A percentile compares a stretch with the other conserved stretches of the same genome.
These are phyloP conservation scores for Coniochaeta sp. DNA, from an alignment of 2,329 filamentous ascomycete species.

Conservation along the genomic window DNA sequence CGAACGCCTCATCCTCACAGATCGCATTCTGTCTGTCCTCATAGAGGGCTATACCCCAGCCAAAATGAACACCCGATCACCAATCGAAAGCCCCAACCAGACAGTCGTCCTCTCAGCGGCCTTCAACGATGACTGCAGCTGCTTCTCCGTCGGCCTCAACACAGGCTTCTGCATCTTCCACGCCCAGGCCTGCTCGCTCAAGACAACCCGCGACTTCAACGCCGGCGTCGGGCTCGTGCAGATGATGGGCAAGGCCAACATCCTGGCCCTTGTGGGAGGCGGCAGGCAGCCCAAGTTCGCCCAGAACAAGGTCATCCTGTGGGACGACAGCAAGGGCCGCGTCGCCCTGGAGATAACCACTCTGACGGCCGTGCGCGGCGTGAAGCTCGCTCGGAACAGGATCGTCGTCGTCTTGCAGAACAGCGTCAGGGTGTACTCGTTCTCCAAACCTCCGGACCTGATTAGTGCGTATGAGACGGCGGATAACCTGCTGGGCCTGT, in stretches of 20 bases:
- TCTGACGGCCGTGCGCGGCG: conserved; percentile 70
- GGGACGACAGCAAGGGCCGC: conserved; percentile 79
- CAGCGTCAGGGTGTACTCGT: conserved; percentile 73
- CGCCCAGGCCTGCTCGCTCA: conserved; percentile 63
- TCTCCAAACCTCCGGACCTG: conserved; percentile 64
- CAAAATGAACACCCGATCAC: conserved; percentile 81
- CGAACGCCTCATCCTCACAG: not conserved
- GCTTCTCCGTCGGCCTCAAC: conserved; percentile 82
- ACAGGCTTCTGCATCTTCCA: conserved; percentile 78
- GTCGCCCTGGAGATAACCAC: conserved; percentile 71
- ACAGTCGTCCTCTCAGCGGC: conserved; percentile 73
- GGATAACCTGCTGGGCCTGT: conserved; percentile 75
- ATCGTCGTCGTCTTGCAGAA: conserved; percentile 79
- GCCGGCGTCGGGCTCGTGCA: conserved; percentile 75
- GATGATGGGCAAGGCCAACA: conserved; percentile 83
- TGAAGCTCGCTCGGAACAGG: conserved; percentile 68
- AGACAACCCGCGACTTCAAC: conserved; percentile 61
- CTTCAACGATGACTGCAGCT: conserved; percentile 80
- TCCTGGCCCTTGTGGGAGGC: conserved; percentile 82
- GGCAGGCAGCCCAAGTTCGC: conserved; percentile 80
- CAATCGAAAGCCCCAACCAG: conserved; percentile 70
- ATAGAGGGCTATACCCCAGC: not conserved
- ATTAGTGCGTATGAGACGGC: conserved; percentile 76
- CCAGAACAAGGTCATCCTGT: conserved; percentile 86
- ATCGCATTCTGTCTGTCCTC: no score